Evolutionary conservation across 2,329 filamentous ascomycete genomes (phyloP).

Genomic region (Lasiodiplodia theobromae): DNA sequence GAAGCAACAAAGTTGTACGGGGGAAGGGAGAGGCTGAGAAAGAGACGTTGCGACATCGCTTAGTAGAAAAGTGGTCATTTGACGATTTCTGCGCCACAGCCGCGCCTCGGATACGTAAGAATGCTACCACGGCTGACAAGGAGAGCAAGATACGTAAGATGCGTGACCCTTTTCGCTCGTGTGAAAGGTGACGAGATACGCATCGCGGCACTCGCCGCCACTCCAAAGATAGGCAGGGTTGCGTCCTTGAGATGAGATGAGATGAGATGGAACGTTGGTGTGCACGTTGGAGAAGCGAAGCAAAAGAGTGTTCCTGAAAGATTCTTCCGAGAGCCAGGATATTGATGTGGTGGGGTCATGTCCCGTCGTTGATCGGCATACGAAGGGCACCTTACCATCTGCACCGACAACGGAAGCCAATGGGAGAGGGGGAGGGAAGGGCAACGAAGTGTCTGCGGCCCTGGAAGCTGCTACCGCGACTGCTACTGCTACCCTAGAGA

Average conservation of each 20-base stretch:
- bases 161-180: background rate
- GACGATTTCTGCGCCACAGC: background rate
- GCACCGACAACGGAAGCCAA: background rate
- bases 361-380: background rate
- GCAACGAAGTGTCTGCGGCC: background rate
- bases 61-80: background rate
- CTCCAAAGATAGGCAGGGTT: background rate
- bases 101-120: background rate
- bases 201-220: background rate
- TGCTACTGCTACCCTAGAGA: slow-evolving; percentile 15
- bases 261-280: background rate
- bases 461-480: background rate
- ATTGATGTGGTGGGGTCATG: background rate
- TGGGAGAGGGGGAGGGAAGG: background rate
- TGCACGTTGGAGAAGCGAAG: background rate
- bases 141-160: background rate
- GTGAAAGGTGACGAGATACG: background rate
- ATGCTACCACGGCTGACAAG: background rate
- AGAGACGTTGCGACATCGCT: background rate
- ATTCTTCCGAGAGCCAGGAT: background rate
- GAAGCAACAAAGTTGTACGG: background rate
- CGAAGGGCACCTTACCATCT: background rate
- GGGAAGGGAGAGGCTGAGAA: background rate
- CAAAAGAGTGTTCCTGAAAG: background rate
- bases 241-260: background rate